Percentiles rank a stretch among this genome's conserved stretches.
phyloP scores from a whole-genome alignment of 2,329 filamentous ascomycete genomes.

The Fusarium sp. region DNA sequence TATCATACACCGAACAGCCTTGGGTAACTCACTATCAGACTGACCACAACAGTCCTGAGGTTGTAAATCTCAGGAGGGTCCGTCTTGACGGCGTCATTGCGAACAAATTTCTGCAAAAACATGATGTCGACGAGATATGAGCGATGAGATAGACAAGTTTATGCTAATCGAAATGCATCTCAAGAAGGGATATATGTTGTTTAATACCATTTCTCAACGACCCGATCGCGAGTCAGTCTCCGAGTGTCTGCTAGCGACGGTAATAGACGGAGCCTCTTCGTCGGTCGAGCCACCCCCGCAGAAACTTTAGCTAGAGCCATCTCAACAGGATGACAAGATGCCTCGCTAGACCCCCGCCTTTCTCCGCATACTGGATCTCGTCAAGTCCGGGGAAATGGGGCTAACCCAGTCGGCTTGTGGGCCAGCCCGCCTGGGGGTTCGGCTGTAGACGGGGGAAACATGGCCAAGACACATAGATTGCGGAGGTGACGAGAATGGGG shows the following conservation, averaged over 20 bases:
- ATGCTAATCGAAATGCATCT: not conserved
- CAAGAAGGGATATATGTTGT: not conserved
- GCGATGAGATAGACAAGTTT: not conserved
- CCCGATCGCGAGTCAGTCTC: not conserved
- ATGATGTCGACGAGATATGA: not conserved
- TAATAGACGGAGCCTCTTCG: not conserved
- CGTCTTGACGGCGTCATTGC: slow-evolving; percentile 24
- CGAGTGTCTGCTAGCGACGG: not conserved
- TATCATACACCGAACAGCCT: not conserved
- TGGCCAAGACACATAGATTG: not conserved
- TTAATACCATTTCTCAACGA: not conserved
- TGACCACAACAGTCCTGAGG: slow-evolving; percentile 14
- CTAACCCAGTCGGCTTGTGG: not conserved
- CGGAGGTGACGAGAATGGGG: not conserved
- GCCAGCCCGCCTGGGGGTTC: not conserved
- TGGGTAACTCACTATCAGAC: slow-evolving; percentile 7
- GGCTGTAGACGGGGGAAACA: not conserved
- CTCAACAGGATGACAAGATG: not conserved
- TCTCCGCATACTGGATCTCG: not conserved
- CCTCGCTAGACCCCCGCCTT: not conserved
- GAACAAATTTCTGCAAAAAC: slow-evolving; percentile 23
- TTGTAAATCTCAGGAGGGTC: slow-evolving; percentile 27
- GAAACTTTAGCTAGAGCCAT: not conserved
- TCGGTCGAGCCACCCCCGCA: not conserved
- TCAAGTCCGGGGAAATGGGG: not conserved